phyloP scores from a whole-genome alignment of 1,284 basidiomycete genomes.

The Apiotrichum akiyoshidainum region DNA sequence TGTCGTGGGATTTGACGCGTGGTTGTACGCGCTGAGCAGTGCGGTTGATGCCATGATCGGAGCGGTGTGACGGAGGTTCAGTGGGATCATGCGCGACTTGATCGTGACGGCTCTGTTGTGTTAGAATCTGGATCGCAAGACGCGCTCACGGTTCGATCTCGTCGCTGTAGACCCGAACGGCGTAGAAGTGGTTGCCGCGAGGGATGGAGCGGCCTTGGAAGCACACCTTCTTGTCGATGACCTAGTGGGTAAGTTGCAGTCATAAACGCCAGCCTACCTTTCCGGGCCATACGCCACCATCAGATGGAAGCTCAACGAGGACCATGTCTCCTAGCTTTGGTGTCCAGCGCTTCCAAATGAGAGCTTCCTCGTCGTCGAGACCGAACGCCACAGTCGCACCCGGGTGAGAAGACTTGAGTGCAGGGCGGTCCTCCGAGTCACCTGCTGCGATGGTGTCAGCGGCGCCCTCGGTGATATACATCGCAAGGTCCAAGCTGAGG shows the following conservation, averaged over 20 bases:
- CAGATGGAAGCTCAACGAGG: conserved; percentile 32
- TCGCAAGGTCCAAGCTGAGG: too few species aligned
- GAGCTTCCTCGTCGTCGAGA: conserved; percentile 33
- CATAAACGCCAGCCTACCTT: conserved; percentile 26
- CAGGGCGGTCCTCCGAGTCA: conserved; percentile 11
- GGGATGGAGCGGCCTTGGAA: conserved; percentile 44
- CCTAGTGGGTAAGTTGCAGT: conserved; percentile 19
- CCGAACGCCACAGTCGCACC: conserved; percentile 29
- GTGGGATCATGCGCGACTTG: conserved; percentile 42
- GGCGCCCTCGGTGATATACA: neutral
- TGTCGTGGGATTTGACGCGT: conserved; percentile 33
- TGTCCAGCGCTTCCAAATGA: conserved; percentile 39
- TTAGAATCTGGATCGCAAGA: neutral
- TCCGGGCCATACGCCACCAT: conserved; percentile 35
- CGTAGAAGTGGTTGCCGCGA: conserved; percentile 44
- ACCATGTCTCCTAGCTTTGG: conserved; percentile 40
- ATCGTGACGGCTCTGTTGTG: conserved; percentile 34
- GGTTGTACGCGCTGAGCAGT: conserved; percentile 41
- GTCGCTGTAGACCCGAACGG: conserved; percentile 41
- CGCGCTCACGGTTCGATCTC: conserved; percentile 32
- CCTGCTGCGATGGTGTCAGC: neutral
- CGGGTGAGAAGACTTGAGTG: conserved; percentile 30
- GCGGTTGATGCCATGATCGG: conserved; percentile 37
- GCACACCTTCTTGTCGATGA: conserved; percentile 44
- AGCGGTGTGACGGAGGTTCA: conserved; percentile 34